phyloP scores from a whole-genome alignment of 306 rosid species.

The Rosa persica region DNA sequence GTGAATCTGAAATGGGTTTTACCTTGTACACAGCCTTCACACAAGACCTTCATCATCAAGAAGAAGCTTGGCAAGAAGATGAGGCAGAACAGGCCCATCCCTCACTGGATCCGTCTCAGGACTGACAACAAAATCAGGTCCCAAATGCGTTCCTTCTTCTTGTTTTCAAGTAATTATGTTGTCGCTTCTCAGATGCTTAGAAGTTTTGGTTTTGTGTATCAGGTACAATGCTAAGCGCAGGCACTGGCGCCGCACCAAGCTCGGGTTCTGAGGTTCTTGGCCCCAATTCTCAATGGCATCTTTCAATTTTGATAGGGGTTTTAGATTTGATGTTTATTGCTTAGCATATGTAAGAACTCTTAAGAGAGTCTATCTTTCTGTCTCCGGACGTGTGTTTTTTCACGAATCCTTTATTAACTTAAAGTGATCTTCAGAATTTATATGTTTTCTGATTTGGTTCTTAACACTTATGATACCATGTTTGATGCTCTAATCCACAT shows the following conservation, averaged over 20 bases:
- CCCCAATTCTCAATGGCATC: slow-evolving; percentile 2
- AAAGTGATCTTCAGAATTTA: not conserved
- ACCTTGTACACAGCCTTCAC: slow-evolving; percentile 59
- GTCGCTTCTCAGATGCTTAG: not conserved
- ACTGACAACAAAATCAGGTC: slow-evolving; percentile 88
- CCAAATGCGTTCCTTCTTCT: not conserved
- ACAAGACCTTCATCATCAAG: slow-evolving; percentile 84
- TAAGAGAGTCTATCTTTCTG: not conserved
- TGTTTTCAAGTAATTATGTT: not conserved
- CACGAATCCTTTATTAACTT: not conserved
- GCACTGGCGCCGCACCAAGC: slow-evolving; percentile 68
- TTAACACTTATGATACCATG: not conserved
- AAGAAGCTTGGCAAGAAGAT: slow-evolving; percentile 94
- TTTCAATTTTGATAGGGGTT: not conserved
- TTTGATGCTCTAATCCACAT: not conserved
- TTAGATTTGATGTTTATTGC: not conserved
- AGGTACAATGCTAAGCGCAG: slow-evolving; percentile 64
- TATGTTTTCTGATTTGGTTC: not conserved
- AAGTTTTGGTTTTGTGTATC: not conserved
- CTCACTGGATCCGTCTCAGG: slow-evolving; percentile 87
- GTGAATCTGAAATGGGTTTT: not conserved
- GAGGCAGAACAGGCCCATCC: slow-evolving; percentile 95
- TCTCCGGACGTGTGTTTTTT: not conserved
- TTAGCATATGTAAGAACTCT: slow-evolving; percentile 6
- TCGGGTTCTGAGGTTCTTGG: slow-evolving; percentile 45